Evolutionary conservation across 768 basidiomycete species (phyloP).

Genomic region (Naganishia vaughanmartiniae): DNA sequence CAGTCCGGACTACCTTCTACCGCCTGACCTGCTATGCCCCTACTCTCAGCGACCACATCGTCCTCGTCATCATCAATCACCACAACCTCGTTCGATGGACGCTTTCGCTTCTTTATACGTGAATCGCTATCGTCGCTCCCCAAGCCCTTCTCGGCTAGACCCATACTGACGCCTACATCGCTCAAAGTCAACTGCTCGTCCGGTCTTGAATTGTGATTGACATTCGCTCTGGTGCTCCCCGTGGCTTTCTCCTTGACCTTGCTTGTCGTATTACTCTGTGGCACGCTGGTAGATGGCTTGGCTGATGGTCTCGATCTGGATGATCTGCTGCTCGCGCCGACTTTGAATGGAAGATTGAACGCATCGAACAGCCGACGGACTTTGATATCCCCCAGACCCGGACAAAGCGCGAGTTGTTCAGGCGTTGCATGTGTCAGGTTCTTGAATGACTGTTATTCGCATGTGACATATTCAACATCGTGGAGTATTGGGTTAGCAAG

Average conservation of each 20-base stretch:
- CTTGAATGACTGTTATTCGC: constrained; percentile 68
- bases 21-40: neutral
- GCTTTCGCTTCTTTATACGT: constrained; percentile 1
- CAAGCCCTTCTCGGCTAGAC: neutral
- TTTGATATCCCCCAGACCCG: constrained; percentile 91
- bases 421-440: constrained; percentile 70
- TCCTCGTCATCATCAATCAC: constrained; percentile 12
- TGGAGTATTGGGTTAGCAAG: neutral
- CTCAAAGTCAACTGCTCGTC: constrained; percentile 17
- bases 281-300: neutral
- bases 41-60: neutral
- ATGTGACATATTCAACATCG: neutral
- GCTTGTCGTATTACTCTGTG: neutral
- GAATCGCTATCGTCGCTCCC: neutral
- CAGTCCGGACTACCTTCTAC: constrained; percentile 11
- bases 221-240: neutral
- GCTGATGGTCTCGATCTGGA: neutral
- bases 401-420: constrained; percentile 74
- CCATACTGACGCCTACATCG: constrained; percentile 13
- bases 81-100: constrained; percentile 7
- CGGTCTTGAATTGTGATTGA: neutral
- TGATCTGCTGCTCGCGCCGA: constrained; percentile 34
- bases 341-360: constrained; percentile 76
- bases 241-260: neutral
- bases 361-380: constrained; percentile 86